Base-by-base conservation (phyloP, 108 stramenopile species). In the Licmophora abbreviata region DNA sequence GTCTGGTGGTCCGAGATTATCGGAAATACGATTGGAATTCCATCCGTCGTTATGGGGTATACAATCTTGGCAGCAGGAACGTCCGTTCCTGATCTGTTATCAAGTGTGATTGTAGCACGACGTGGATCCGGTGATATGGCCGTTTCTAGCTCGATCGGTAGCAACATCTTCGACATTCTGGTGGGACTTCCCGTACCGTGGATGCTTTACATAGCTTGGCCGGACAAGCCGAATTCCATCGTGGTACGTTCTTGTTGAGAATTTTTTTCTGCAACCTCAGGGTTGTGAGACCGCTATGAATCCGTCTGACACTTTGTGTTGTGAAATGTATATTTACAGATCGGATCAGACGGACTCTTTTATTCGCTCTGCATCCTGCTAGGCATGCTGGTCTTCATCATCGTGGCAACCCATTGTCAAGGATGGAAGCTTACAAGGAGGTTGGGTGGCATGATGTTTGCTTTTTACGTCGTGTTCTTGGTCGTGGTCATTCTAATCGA, bases 41-140 rank as follows among this genome's bases (percentile, higher is more conserved):
- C 73, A n/a, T 31, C 54, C 2, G 49, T 73, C 14, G 38, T 81
- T 31, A 77, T 81, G 75, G 79, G 73, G 2, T 51, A 68, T 7
- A 77, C 79, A 11, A 47, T 81, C 24, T 34, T 76, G 9, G 79
- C 79, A 10, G 79, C 79, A 4, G 79, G 79, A 22, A 81, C 79
- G 10, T 61, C 58, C 17, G 75, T 77, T 14, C 79, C 79, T 18
- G 79, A 76, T 36, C 59, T 73, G 8, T 40, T 81, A 11, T 63
- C 66, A 9, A 70, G 68, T 61, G 69, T 76, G 28, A 72, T 81
- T 50, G 79, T 77, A 14, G 74, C 75, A 6, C 52, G 54, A 50
- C 66, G 66, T 61, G 79, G 79, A 11, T 58, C 73, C 41, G 79
- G 79, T 12, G 75, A 81, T 62, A 76, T 76, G 73, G 79, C 79